These are phyloP conservation scores for Carallia brachiata DNA, from an alignment of 345 rosid genomes.

Conservation along the genomic window DNA sequence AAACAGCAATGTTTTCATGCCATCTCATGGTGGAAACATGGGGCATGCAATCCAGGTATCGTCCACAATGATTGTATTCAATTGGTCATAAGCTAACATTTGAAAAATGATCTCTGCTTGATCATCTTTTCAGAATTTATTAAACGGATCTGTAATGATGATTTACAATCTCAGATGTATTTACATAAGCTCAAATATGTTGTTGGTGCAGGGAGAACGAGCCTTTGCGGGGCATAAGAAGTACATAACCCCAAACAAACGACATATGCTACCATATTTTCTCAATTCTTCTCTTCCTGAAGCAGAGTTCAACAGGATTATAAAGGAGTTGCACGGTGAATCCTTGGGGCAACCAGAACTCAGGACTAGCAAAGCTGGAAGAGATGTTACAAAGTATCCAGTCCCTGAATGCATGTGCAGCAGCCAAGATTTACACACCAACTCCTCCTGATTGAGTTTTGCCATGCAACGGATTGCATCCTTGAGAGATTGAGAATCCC, in stretches of 20 bases:
- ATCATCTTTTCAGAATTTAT: too few relatives aligned
- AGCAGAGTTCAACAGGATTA: constrained; percentile 63
- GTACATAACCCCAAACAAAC: constrained; percentile 85
- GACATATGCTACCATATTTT: constrained; percentile 88
- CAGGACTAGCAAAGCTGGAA: constrained; percentile 62
- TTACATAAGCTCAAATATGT: neutral
- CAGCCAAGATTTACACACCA: constrained; percentile 15
- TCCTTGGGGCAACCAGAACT: constrained; percentile 90
- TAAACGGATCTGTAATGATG: neutral
- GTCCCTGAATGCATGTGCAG: constrained; percentile 88
- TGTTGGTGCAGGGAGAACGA: constrained; percentile 62
- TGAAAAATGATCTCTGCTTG: too few relatives aligned
- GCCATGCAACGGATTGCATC: neutral
- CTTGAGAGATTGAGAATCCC: neutral
- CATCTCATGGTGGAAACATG: constrained; percentile 99
- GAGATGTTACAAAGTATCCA: constrained; percentile 88
- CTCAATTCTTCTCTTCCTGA: constrained; percentile 60
- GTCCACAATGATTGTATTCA: neutral
- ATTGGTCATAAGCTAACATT: neutral
- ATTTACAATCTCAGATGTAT: neutral
- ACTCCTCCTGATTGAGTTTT: neutral
- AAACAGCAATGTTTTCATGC: constrained; percentile 90
- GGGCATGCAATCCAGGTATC: constrained; percentile 87
- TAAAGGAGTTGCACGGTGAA: constrained; percentile 62
- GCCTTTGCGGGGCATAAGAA: constrained; percentile 92